A percentile compares a stretch with the other conserved stretches of the same genome.
These are phyloP conservation scores for Phytopythium boreale DNA, from an alignment of 352 stramenopile genomes.

Conservation along the genomic window DNA sequence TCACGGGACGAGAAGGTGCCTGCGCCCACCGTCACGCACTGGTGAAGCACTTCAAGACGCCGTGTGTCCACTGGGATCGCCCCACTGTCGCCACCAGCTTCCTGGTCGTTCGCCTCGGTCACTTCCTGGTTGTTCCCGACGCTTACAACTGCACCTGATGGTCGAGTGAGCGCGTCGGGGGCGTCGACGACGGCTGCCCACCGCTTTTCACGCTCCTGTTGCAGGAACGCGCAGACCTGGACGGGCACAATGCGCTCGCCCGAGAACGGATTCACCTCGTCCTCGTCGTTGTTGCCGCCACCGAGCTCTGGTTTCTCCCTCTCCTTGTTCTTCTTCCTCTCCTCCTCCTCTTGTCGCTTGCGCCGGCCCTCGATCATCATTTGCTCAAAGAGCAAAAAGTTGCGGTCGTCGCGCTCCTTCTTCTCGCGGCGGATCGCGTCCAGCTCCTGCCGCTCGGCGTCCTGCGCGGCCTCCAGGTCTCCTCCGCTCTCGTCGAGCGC, in stretches of 20 bases:
- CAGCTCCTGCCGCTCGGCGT: conserved; percentile 86
- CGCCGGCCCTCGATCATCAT: conserved; percentile 77
- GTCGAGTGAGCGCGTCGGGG: conserved; percentile 10
- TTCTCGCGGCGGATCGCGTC: conserved; percentile 83
- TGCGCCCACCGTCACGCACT: conserved; percentile 65
- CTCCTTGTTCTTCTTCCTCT: conserved; percentile 16
- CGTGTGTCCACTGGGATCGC: conserved; percentile 48
- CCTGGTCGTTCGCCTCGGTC: not conserved
- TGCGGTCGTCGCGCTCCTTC: conserved; percentile 78
- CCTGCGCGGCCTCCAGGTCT: conserved; percentile 79
- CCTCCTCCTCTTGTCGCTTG: conserved; percentile 55
- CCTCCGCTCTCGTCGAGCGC: conserved; percentile 56
- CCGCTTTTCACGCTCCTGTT: conserved; percentile 55
- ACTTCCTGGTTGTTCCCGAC: conserved; percentile 24
- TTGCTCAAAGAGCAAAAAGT: conserved; percentile 86
- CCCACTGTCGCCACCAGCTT: conserved; percentile 1
- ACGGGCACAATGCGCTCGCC: conserved; percentile 66
- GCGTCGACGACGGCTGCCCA: conserved; percentile 63
- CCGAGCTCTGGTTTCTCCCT: conserved; percentile 14
- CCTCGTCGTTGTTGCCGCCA: conserved; percentile 5
- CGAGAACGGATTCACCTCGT: conserved; percentile 63
- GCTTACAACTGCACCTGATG: not conserved
- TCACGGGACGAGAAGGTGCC: conserved; percentile 29
- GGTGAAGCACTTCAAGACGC: conserved; percentile 58
- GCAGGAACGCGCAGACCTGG: conserved; percentile 60